phyloP scores from a whole-genome alignment of 2,329 filamentous ascomycete genomes.

The Apiospora phragmitis region DNA sequence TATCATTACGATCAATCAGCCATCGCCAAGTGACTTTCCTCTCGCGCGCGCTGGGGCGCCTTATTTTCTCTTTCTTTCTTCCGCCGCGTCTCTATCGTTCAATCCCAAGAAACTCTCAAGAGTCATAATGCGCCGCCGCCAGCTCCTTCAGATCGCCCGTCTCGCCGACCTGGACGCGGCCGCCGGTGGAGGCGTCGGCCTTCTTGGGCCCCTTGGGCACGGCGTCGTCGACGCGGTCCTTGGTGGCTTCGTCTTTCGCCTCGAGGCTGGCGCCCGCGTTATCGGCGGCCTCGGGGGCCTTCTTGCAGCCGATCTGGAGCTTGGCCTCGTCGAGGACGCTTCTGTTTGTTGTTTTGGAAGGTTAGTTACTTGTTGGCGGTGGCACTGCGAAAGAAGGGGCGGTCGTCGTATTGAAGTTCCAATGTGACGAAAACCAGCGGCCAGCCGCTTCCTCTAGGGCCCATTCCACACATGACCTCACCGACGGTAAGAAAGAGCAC shows the following conservation, averaged over 20 bases:
- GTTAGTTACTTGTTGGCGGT: no score
- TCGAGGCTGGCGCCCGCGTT: constrained; percentile 22
- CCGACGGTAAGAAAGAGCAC: no score
- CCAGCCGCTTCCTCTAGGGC: no score
- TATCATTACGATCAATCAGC: not conserved
- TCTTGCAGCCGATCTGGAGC: constrained; percentile 14
- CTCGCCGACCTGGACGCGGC: constrained; percentile 32
- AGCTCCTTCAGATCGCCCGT: constrained; percentile 33
- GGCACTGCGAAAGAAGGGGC: no score
- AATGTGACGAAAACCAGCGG: no score
- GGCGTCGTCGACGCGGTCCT: constrained; percentile 32
- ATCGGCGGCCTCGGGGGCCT: constrained; percentile 21
- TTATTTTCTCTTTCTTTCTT: not conserved
- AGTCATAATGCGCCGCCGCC: constrained; percentile 18
- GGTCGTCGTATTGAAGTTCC: no score
- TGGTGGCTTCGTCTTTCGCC: constrained; percentile 24
- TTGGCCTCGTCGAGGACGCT: constrained; percentile 26
- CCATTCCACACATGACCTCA: no score
- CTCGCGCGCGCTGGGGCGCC: not conserved
- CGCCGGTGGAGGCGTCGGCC: constrained; percentile 27
- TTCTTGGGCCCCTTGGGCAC: constrained; percentile 30
- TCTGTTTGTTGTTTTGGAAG: constrained; percentile 19
- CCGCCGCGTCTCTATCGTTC: no score
- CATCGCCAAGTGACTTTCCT: not conserved
- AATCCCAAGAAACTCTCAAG: no score